Evolutionary conservation across 306 rosid species (phyloP), one percentile per base, ranked within the genome.

Genomic region (Clitoria ternatea): DNA sequence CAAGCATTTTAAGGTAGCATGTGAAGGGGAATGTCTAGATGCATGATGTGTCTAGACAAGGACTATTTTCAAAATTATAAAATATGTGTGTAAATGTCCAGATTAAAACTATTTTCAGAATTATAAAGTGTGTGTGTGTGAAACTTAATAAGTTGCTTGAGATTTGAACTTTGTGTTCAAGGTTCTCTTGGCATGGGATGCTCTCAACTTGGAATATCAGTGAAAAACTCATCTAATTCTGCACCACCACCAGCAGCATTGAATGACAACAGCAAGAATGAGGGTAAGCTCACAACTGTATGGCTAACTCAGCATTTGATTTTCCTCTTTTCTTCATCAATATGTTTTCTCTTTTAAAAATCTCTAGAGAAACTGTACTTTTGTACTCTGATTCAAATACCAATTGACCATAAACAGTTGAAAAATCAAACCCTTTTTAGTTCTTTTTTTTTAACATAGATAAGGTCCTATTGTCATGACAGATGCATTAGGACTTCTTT

Each of bases 171-270:
- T 71, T 79, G 52, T 61, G 7, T 73, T 79, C 9, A 68, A 88
- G 98, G 97, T 78, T 48, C 90, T 72, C 50, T 90, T 63, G 93
- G 93, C 68, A 11, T 82, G 79, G 91, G 82, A 57, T 92, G 97
- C 61, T 49, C 77, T 39, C 80, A 79, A 56, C 90, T 92, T 64
- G 98, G 97, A 63, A 80, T 92, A 71, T 56, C 86, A 18, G 0
- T 74, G 14, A 3, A 66, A 61, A 88, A 86, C 66, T 43, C 77
- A 54, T 54, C 92, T 23, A 14, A 76, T 11, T n/a, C 95, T 64
- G 12, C 82, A 8, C 62, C 86, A 14, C 83, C 91, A 8, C 62
- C 86, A 14, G 82, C 91, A 6, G 44, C 79, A 44, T 44, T 62
- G 70, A 43, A 79, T 49, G 86, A 65, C 9, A 70, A 36, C 13